Percentiles rank a stretch among this genome's conserved stretches.
Evolutionary conservation across 164 flowering plant species (phyloP).

Genomic region (Aristolochia contorta): DNA sequence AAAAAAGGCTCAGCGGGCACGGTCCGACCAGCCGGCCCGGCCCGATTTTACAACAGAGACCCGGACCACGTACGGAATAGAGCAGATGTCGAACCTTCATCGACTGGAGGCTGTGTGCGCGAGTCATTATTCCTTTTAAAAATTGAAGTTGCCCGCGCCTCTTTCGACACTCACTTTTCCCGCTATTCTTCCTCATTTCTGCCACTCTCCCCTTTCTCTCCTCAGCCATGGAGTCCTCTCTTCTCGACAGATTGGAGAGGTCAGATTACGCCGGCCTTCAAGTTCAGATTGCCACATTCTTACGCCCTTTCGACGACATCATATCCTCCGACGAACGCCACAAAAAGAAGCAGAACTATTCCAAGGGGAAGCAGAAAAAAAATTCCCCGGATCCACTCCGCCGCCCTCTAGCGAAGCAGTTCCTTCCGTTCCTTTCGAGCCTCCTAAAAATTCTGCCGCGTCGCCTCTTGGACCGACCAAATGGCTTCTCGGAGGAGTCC

Average conservation of each 20-base stretch:
- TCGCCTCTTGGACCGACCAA: constrained; percentile 28
- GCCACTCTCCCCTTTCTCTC: neutral
- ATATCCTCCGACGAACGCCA: constrained; percentile 1
- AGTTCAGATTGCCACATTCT: constrained; percentile 5
- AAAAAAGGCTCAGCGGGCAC: too few species aligned
- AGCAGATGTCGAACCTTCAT: too few species aligned
- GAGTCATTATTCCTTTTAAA: too few species aligned
- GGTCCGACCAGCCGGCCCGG: too few species aligned
- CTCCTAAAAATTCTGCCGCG: constrained; percentile 47
- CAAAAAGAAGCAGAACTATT: constrained; percentile 7
- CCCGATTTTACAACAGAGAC: too few species aligned
- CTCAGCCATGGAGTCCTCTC: constrained; percentile 10
- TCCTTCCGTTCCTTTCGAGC: constrained; percentile 49
- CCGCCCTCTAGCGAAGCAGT: constrained; percentile 73
- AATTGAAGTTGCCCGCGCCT: neutral
- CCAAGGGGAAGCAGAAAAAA: constrained; percentile 7
- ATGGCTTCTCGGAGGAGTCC: constrained; percentile 1
- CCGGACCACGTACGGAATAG: too few species aligned
- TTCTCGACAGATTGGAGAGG: constrained; percentile 15
- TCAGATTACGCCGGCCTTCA: constrained; percentile 13
- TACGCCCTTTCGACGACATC: constrained; percentile 16
- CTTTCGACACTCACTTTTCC: neutral
- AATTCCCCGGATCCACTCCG: constrained; percentile 10
- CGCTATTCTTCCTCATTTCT: neutral
- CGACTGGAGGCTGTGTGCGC: too few species aligned